A percentile compares a stretch with the other conserved stretches of the same genome.
phyloP scores from a whole-genome alignment of 2,329 filamentous ascomycete species.

The Ophiostoma himal-ulmi region DNA sequence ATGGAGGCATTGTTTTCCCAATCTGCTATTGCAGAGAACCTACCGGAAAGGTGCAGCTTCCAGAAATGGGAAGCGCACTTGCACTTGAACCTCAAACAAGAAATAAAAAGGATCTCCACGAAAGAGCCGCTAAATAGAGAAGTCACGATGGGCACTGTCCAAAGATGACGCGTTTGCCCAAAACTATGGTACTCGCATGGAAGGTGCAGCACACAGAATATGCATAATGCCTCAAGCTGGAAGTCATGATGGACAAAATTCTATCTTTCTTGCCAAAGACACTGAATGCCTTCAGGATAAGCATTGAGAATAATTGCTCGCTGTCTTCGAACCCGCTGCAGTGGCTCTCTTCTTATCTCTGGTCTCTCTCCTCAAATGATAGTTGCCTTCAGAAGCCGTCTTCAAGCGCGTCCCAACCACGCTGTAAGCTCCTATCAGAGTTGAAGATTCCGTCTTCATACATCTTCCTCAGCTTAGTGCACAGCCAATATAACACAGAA shows the following conservation, averaged over 20 bases:
- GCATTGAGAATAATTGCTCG: too few relatives aligned
- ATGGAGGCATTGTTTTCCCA: not conserved
- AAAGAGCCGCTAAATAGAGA: not conserved
- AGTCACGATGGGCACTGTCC: not conserved
- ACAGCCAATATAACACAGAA: not conserved
- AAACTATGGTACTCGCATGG: not conserved
- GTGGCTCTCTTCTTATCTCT: too few relatives aligned
- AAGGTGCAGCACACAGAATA: not conserved
- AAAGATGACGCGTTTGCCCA: not conserved
- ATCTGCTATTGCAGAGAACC: not conserved
- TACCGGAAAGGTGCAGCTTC: not conserved
- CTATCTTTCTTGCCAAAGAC: not conserved
- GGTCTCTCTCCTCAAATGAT: too few relatives aligned
- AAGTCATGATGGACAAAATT: not conserved
- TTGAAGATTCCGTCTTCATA: not conserved
- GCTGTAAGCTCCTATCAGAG: not conserved
- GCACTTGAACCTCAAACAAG: not conserved
- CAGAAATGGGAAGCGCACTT: not conserved
- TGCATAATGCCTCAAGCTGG: not conserved
- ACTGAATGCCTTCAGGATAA: too few relatives aligned
- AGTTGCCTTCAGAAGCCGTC: too few relatives aligned
- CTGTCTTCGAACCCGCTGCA: too few relatives aligned
- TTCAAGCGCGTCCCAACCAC: too few relatives aligned
- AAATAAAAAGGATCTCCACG: not conserved
- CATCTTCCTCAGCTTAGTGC: not conserved